A percentile compares a stretch with the other conserved stretches of the same genome.
phyloP scores from a whole-genome alignment of 2,329 filamentous ascomycete species.

The Apiospora malaysiana region DNA sequence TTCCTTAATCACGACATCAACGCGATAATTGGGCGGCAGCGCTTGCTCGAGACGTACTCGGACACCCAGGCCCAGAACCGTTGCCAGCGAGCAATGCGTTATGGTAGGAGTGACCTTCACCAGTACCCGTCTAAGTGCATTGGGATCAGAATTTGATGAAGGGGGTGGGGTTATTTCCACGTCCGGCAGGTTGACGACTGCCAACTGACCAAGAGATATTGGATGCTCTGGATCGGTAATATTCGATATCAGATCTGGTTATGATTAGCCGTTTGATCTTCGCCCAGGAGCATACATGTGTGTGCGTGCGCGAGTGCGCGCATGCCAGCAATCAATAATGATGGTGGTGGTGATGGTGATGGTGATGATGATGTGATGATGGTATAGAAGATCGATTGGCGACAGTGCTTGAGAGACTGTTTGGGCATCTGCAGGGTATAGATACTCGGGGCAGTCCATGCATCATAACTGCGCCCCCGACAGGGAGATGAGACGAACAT shows the following conservation, averaged over 20 bases:
- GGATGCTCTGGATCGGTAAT: conserved; percentile 98
- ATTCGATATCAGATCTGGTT: conserved; percentile 84
- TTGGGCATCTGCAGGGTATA: background rate
- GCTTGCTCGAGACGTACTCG: conserved; percentile 90
- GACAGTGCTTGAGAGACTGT: background rate
- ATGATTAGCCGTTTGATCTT: conserved; percentile 12
- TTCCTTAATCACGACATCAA: conserved; percentile 94
- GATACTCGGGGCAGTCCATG: background rate
- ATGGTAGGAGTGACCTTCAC: conserved; percentile 96
- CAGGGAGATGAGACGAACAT: conserved; percentile 11
- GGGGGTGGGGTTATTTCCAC: conserved; percentile 78
- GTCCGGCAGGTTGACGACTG: conserved; percentile 94
- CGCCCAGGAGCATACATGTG: background rate
- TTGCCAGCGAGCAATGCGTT: conserved; percentile 94
- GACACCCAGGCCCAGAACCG: conserved; percentile 93
- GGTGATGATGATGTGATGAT: background rate
- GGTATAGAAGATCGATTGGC: background rate
- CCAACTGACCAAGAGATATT: conserved; percentile 88
- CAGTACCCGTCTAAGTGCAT: conserved; percentile 72
- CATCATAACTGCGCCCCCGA: conserved; percentile 29
- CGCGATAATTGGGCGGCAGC: conserved; percentile 86
- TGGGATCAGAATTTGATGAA: conserved; percentile 56
- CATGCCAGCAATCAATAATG: too few relatives aligned
- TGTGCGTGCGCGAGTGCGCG: background rate
- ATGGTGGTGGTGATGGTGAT: too few relatives aligned